Evolutionary conservation across 2,329 filamentous ascomycete genomes (phyloP).

Genomic region (Botrytis medusae): DNA sequence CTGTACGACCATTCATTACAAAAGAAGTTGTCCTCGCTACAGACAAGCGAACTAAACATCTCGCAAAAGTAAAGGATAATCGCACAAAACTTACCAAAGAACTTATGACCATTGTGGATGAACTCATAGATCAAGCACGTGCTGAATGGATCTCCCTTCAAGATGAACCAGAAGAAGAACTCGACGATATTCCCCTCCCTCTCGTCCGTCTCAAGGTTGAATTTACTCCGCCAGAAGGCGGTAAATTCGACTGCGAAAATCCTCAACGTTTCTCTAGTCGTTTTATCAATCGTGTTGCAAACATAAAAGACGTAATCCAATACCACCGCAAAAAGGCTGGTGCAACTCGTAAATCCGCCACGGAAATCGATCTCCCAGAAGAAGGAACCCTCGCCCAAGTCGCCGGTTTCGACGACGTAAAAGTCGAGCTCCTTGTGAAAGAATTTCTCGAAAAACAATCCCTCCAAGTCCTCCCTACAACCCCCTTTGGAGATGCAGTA

Average conservation of each 20-base stretch:
- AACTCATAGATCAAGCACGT: constrained; percentile 83
- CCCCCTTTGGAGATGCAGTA: constrained; percentile 89
- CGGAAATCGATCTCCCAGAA: constrained; percentile 58
- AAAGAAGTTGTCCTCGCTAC: constrained; percentile 75
- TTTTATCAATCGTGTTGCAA: constrained; percentile 87
- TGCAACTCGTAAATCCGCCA: constrained; percentile 46
- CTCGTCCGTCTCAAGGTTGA: constrained; percentile 90
- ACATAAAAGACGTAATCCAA: constrained; percentile 88
- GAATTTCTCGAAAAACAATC: constrained; percentile 81
- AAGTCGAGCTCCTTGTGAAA: constrained; percentile 83
- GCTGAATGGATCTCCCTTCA: constrained; percentile 79
- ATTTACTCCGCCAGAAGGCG: constrained; percentile 79
- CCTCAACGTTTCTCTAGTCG: constrained; percentile 94
- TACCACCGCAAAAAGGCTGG: constrained; percentile 86
- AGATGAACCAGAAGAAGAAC: constrained; percentile 55
- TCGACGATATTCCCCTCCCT: constrained; percentile 70
- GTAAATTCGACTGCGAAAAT: constrained; percentile 87
- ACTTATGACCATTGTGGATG: constrained; percentile 75
- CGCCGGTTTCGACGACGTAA: constrained; percentile 66
- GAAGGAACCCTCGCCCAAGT: constrained; percentile 61
- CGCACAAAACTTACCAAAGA: constrained; percentile 75
- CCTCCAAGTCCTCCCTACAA: constrained; percentile 88
- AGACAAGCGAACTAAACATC: constrained; percentile 71
- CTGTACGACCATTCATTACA: constrained; percentile 87
- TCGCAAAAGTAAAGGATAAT: constrained; percentile 82